phyloP scores from a whole-genome alignment of 2,329 filamentous ascomycete genomes.

The Sarocladium brachiariae region DNA sequence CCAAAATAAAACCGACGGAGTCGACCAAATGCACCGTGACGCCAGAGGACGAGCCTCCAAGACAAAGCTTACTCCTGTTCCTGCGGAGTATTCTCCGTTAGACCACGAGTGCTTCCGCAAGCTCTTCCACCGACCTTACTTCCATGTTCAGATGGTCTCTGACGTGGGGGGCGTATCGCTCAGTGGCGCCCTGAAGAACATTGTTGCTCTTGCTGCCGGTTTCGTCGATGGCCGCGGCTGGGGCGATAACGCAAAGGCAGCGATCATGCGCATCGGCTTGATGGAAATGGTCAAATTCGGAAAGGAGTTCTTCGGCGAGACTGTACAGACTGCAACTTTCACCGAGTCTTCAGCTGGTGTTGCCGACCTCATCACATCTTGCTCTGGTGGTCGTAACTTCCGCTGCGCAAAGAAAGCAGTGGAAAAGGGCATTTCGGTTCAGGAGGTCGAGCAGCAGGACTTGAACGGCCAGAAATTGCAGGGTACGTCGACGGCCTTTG shows the following conservation, averaged over 20 bases:
- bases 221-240: slow-evolving; percentile 94
- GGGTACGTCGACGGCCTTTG: slow-evolving; percentile 83
- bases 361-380: slow-evolving; percentile 91
- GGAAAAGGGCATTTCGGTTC: slow-evolving; percentile 69
- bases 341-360: slow-evolving; percentile 96
- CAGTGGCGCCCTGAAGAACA: slow-evolving; percentile 91
- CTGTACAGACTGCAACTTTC: slow-evolving; percentile 76
- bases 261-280: slow-evolving; percentile 91
- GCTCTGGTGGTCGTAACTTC: slow-evolving; percentile 87
- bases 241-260: slow-evolving; percentile 99
- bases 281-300: slow-evolving; percentile 97
- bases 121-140: slow-evolving; percentile 94
- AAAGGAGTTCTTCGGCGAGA: slow-evolving; percentile 83
- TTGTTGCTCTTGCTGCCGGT: slow-evolving; percentile 87
- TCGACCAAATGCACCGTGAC: slow-evolving; percentile 59
- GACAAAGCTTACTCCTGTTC: slow-evolving; percentile 67
- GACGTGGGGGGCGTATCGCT: slow-evolving; percentile 97
- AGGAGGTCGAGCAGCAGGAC: slow-evolving; percentile 81
- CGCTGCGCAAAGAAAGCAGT: slow-evolving; percentile 86
- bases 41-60: slow-evolving; percentile 60
- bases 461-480: slow-evolving; percentile 97
- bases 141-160: slow-evolving; percentile 88
- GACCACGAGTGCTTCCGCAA: slow-evolving; percentile 77
- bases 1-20: slow-evolving; percentile 42
- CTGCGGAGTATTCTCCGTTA: slow-evolving; percentile 75